These are phyloP conservation scores for Microcera coccophila DNA, from an alignment of 2,329 filamentous ascomycete species.

Conservation along the genomic window DNA sequence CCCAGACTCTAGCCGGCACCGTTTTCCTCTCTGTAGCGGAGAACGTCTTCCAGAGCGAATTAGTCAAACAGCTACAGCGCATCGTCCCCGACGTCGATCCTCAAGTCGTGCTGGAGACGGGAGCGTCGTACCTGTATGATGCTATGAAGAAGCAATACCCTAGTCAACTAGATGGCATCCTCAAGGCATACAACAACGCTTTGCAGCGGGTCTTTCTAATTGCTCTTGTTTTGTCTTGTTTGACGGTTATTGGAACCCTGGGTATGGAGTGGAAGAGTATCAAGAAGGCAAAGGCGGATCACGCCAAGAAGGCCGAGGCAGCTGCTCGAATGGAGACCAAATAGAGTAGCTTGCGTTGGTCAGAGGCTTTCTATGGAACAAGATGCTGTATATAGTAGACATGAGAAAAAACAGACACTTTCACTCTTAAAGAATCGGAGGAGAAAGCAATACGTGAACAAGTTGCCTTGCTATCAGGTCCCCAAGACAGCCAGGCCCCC, in stretches of 20 bases:
- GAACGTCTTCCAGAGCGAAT: conserved; percentile 6
- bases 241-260: not conserved
- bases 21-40: conserved; percentile 10
- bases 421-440: too few species aligned
- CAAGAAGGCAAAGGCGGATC: not conserved
- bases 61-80: conserved; percentile 4
- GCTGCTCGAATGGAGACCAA: not conserved
- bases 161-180: not conserved
- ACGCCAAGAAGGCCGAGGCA: not conserved
- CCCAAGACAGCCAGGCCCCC: too few species aligned
- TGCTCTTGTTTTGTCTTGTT: not conserved
- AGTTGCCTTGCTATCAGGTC: too few species aligned
- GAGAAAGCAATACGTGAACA: too few species aligned
- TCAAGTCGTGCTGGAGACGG: conserved; percentile 5
- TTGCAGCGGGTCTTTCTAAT: not conserved
- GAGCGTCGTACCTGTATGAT: conserved; percentile 1
- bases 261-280: not conserved
- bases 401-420: too few species aligned
- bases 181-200: not conserved
- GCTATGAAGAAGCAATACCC: conserved; percentile 1
- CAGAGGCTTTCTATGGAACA: too few species aligned
- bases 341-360: not conserved
- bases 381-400: too few species aligned
- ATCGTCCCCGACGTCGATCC: conserved; percentile 8
- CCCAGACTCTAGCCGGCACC: conserved; percentile 4